Evolutionary conservation across 306 rosid species (phyloP).

Genomic region (Vigna unguiculata): DNA sequence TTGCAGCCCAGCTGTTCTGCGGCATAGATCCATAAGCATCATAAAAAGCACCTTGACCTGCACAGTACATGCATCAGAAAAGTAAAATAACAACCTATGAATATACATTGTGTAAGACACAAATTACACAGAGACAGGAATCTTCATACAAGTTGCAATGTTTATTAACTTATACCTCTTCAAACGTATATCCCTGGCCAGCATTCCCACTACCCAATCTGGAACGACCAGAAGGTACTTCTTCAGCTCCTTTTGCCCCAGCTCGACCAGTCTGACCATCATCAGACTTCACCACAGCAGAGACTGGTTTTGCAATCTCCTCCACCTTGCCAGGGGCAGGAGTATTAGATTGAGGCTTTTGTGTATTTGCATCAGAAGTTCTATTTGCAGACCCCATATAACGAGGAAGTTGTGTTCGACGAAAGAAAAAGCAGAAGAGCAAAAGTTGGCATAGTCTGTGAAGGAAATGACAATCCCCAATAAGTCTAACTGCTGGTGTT

Average conservation of each 20-base stretch:
- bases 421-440: conserved; percentile 97
- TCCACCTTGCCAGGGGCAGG: conserved; percentile 82
- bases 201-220: conserved; percentile 95
- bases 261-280: conserved; percentile 74
- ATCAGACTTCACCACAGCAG: conserved; percentile 70
- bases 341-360: conserved; percentile 71
- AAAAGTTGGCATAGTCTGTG: conserved; percentile 95
- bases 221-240: conserved; percentile 74
- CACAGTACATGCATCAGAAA: conserved; percentile 35
- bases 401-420: conserved; percentile 87
- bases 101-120: neutral
- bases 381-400: conserved; percentile 70
- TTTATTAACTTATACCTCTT: conserved; percentile 68
- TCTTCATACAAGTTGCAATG: conserved; percentile 16
- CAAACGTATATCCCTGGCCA: conserved; percentile 98
- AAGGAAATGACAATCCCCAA: conserved; percentile 98
- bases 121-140: neutral
- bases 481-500: conserved; percentile 98
- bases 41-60: conserved; percentile 96
- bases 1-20: conserved; percentile 75
- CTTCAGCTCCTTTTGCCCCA: conserved; percentile 84
- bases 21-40: conserved; percentile 95
- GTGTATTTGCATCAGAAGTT: conserved; percentile 72
- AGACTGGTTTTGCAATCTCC: conserved; percentile 71
- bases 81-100: conserved; percentile 10